phyloP scores from a whole-genome alignment of 495 filamentous ascomycete genomes.

The Podospora pseudopauciseta region DNA sequence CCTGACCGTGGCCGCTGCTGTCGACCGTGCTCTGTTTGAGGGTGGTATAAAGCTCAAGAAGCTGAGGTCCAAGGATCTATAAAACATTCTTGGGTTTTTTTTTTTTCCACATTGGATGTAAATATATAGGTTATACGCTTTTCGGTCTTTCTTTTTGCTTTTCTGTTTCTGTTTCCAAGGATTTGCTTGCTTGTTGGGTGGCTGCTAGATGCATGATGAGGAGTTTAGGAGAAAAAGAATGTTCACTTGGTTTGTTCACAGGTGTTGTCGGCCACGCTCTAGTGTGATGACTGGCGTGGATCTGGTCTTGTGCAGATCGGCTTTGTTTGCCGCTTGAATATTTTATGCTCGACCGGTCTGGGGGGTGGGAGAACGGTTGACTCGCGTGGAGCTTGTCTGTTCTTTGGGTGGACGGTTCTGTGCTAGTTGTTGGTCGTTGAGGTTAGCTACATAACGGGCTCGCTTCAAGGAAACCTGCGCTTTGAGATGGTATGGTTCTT shows the following conservation, averaged over 20 bases:
- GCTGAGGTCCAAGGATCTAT: slow-evolving; percentile 61
- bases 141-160: neutral
- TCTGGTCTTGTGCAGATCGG: neutral
- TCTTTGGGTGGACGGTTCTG: neutral
- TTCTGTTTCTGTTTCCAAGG: neutral
- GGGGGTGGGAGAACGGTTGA: neutral
- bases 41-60: slow-evolving; percentile 81
- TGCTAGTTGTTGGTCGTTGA: neutral
- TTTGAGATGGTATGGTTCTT: neutral
- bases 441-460: neutral
- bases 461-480: neutral
- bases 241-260: neutral
- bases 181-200: slow-evolving; percentile 1
- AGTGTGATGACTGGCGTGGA: neutral
- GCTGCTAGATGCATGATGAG: slow-evolving; percentile 1
- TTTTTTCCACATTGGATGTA: slow-evolving; percentile 3
- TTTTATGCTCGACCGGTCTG: neutral
- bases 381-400: neutral
- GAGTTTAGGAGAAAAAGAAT: neutral
- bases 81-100: neutral
- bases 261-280: neutral
- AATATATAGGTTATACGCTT: slow-evolving; percentile 13
- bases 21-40: slow-evolving; percentile 91
- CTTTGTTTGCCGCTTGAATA: neutral
- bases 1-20: slow-evolving; percentile 87